phyloP scores from a whole-genome alignment of 495 filamentous ascomycete genomes.

The Aspergillus sclerotioniger region DNA sequence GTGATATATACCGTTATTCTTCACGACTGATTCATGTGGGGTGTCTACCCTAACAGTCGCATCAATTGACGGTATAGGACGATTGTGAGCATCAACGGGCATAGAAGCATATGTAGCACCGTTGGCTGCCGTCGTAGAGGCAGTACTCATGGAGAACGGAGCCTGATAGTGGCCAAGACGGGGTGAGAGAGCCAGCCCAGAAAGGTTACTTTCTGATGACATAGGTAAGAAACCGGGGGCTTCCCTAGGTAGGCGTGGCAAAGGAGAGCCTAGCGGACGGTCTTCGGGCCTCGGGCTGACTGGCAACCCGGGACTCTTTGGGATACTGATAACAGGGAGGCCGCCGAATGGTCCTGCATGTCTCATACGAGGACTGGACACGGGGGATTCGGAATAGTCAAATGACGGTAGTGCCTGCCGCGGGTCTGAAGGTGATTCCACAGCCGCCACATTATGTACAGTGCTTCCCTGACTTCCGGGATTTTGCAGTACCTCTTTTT shows the following conservation, averaged over 20 bases:
- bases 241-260: slow-evolving; percentile 62
- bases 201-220: slow-evolving; percentile 57
- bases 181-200: slow-evolving; percentile 68
- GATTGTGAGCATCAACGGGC: slow-evolving; percentile 15
- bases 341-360: slow-evolving; percentile 22
- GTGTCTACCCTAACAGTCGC: slow-evolving; percentile 39
- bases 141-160: slow-evolving; percentile 50
- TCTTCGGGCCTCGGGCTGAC: slow-evolving; percentile 85
- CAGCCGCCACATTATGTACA: neutral
- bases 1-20: slow-evolving; percentile 48
- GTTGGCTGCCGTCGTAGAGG: slow-evolving; percentile 11
- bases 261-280: slow-evolving; percentile 66
- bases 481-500: slow-evolving; percentile 36
- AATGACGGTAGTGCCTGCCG: slow-evolving; percentile 28
- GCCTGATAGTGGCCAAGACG: slow-evolving; percentile 65
- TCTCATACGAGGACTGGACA: slow-evolving; percentile 31
- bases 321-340: slow-evolving; percentile 47
- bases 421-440: slow-evolving; percentile 15
- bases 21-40: slow-evolving; percentile 25
- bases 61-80: slow-evolving; percentile 41
- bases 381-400: slow-evolving; percentile 32
- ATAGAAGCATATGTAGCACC: slow-evolving; percentile 1
- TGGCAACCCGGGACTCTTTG: slow-evolving; percentile 85
- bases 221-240: slow-evolving; percentile 58
- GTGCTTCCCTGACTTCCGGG: slow-evolving; percentile 1